phyloP scores from a whole-genome alignment of 139 green algal species.

The Trebouxia sp. region DNA sequence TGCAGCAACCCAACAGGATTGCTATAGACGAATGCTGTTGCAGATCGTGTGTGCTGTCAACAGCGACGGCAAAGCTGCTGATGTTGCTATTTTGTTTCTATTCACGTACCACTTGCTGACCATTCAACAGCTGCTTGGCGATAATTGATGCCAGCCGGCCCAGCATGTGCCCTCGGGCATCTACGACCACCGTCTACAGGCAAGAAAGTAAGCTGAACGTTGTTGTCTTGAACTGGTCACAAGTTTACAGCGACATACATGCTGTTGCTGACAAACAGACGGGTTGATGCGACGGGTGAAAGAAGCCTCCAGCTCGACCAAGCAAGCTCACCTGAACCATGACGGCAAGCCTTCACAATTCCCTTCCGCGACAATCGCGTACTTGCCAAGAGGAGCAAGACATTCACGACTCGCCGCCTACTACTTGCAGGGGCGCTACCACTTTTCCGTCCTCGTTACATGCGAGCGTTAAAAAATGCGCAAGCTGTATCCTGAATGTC shows the following conservation, averaged over 20 bases:
- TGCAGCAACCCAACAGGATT: conserved; percentile 34
- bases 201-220: background rate
- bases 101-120: conserved; percentile 78
- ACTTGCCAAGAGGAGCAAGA: conserved; percentile 10
- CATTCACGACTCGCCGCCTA: conserved; percentile 1
- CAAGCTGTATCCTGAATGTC: too few relatives aligned
- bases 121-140: conserved; percentile 97
- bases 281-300: too few relatives aligned
- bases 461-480: too few relatives aligned
- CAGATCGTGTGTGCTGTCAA: background rate
- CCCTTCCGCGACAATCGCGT: background rate
- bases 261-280: too few relatives aligned
- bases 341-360: background rate
- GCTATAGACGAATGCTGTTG: background rate
- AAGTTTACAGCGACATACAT: too few relatives aligned
- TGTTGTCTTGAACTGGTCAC: too few relatives aligned
- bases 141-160: conserved; percentile 94
- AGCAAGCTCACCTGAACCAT: conserved; percentile 3
- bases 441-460: too few relatives aligned
- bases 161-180: conserved; percentile 95
- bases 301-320: too few relatives aligned
- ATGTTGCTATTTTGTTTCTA: background rate
- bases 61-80: background rate
- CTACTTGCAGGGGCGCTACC: background rate
- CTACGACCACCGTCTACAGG: conserved; percentile 85